phyloP scores from a whole-genome alignment of 1,139 yeast species.

The Suhomyces panamericanus region DNA sequence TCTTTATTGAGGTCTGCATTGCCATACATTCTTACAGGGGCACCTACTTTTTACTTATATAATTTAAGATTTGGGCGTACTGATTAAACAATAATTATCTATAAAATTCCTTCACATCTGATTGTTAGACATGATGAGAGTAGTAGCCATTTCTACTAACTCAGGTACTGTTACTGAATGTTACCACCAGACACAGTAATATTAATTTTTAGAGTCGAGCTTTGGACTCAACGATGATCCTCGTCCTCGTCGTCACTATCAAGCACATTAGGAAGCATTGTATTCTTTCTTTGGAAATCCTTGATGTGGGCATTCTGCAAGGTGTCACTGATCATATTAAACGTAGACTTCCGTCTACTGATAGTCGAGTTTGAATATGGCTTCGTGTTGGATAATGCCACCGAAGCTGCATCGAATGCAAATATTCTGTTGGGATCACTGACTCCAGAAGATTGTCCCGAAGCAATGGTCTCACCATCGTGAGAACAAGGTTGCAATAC shows the following conservation, averaged over 20 bases:
- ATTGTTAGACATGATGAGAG: too few relatives aligned
- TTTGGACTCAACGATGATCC: conserved; percentile 15
- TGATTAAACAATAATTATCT: too few relatives aligned
- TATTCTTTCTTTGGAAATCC: conserved; percentile 76
- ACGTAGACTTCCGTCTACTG: conserved; percentile 35
- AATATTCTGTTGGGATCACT: conserved; percentile 15
- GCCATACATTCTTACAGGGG: too few relatives aligned
- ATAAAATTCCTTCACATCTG: too few relatives aligned
- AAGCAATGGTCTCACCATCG: background rate
- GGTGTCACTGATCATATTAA: conserved; percentile 53
- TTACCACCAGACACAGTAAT: too few relatives aligned
- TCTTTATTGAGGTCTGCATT: too few relatives aligned
- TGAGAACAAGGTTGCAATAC: conserved; percentile 1
- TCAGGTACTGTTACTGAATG: too few relatives aligned
- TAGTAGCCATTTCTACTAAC: too few relatives aligned
- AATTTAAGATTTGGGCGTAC: too few relatives aligned
- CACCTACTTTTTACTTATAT: too few relatives aligned
- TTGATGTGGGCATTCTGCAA: conserved; percentile 81
- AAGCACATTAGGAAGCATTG: conserved; percentile 21
- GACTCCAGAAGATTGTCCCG: conserved; percentile 5
- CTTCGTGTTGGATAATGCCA: background rate
- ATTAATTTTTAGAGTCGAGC: too few relatives aligned
- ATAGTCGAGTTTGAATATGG: conserved; percentile 13
- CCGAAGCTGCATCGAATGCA: conserved; percentile 13
- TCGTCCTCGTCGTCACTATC: conserved; percentile 45